Percentiles rank a stretch among this genome's conserved stretches.
phyloP scores from a whole-genome alignment of 139 green algal genomes.

The Coelastrella sp. region DNA sequence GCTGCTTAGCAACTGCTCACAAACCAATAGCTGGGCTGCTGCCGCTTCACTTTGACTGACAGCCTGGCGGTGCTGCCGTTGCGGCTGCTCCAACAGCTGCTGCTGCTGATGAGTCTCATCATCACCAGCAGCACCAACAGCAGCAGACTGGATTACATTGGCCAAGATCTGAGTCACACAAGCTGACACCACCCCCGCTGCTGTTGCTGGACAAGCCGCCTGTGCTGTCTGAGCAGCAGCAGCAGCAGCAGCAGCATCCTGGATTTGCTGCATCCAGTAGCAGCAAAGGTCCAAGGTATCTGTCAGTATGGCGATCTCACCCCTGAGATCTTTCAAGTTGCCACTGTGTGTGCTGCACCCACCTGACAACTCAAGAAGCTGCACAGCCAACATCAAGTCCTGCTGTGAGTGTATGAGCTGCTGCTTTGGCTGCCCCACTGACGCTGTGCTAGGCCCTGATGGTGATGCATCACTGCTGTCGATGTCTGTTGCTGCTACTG shows the following conservation, averaged over 20 bases:
- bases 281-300: conserved; percentile 34
- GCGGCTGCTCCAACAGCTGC: not conserved
- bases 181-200: not conserved
- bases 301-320: conserved; percentile 39
- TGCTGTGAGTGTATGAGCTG: not conserved
- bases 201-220: not conserved
- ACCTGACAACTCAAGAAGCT: conserved; percentile 1
- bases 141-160: not conserved
- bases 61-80: not conserved
- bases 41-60: not conserved
- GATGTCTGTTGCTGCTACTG: not conserved
- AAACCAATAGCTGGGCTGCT: not conserved
- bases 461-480: not conserved
- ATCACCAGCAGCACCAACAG: not conserved
- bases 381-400: not conserved
- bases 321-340: not conserved
- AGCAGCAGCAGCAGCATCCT: not conserved
- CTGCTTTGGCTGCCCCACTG: not conserved
- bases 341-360: not conserved
- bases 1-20: not conserved
- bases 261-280: conserved; percentile 2
- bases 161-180: not conserved
- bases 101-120: not conserved
- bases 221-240: conserved; percentile 14
- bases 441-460: not conserved